These are phyloP conservation scores for Alnus rubra DNA, from an alignment of 306 rosid species.

Conservation along the genomic window DNA sequence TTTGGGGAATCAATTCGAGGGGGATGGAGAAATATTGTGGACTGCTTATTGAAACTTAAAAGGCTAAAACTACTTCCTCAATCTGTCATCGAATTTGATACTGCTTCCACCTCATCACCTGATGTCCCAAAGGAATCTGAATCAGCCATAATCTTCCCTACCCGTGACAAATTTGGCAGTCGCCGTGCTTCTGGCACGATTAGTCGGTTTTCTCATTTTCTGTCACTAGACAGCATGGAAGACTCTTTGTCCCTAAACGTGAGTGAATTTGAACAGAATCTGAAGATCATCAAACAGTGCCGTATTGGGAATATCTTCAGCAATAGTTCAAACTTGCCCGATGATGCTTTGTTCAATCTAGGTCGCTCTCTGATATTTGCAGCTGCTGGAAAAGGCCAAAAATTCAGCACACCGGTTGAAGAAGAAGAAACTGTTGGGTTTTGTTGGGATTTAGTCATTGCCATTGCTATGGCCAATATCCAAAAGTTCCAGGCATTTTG, in stretches of 20 bases:
- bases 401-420: conserved; percentile 83
- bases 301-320: conserved; percentile 68
- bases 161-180: conserved; percentile 42
- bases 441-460: conserved; percentile 85
- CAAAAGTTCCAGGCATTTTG: conserved; percentile 69
- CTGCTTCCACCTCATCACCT: conserved; percentile 25
- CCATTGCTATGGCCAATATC: conserved; percentile 52
- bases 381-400: conserved; percentile 95
- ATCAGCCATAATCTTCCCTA: conserved; percentile 47
- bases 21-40: conserved; percentile 89
- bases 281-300: conserved; percentile 76
- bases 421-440: conserved; percentile 91
- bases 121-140: conserved; percentile 41
- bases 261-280: conserved; percentile 80
- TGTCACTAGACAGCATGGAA: conserved; percentile 56
- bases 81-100: conserved; percentile 63
- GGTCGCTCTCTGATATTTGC: conserved; percentile 77
- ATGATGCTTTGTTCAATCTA: conserved; percentile 62
- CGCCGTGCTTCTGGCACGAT: conserved; percentile 48
- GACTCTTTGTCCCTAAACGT: conserved; percentile 62
- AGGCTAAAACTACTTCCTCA: conserved; percentile 73
- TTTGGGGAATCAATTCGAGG: conserved; percentile 72
- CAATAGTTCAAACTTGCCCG: conserved; percentile 61
- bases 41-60: conserved; percentile 87
- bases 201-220: conserved; percentile 50